Conservation (phyloP, 805 yeast genomes). For the Clavispora fructus region DNA sequence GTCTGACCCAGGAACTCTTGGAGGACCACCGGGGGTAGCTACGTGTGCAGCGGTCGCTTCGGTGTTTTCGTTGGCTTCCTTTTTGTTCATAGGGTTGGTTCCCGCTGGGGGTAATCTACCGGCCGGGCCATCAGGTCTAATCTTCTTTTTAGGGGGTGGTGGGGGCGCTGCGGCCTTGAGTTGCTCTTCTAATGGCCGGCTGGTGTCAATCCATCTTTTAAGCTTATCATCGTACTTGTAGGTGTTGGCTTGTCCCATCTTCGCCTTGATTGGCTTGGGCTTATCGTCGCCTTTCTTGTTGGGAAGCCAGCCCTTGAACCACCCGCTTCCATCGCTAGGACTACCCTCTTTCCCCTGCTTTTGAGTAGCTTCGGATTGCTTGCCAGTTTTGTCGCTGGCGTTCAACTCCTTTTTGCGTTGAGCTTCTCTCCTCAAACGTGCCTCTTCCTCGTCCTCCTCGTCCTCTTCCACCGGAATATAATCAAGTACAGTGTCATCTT, state of each 20-base stretch:
- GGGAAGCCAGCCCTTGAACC: constrained; percentile 46
- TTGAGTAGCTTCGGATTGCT: constrained; percentile 17
- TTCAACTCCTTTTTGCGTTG: constrained; percentile 9
- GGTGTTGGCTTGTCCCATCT: constrained; percentile 67
- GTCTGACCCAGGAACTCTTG: constrained; percentile 4
- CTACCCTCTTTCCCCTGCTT: constrained; percentile 23
- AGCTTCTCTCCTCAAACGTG: constrained; percentile 18
- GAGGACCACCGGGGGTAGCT: background rate
- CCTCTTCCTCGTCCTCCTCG: constrained; percentile 43
- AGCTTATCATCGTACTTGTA: constrained; percentile 79
- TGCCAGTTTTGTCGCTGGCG: constrained; percentile 21
- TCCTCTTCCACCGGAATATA: constrained; percentile 39
- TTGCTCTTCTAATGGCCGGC: constrained; percentile 62
- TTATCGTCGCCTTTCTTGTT: constrained; percentile 47
- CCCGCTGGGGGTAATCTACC: constrained; percentile 7
- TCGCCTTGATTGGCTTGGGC: constrained; percentile 69
- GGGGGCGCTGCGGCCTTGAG: constrained; percentile 51
- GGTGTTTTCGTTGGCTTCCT: background rate
- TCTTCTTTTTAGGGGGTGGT: constrained; percentile 53
- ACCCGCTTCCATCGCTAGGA: constrained; percentile 35
- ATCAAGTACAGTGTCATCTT: constrained; percentile 40
- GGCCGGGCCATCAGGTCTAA: constrained; percentile 9
- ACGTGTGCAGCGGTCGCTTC: background rate
- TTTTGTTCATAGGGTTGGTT: constrained; percentile 1
- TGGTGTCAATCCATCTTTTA: constrained; percentile 80